Base-by-base conservation (phyloP, 768 basidiomycete genomes). In the Boletus reticuloceps region DNA sequence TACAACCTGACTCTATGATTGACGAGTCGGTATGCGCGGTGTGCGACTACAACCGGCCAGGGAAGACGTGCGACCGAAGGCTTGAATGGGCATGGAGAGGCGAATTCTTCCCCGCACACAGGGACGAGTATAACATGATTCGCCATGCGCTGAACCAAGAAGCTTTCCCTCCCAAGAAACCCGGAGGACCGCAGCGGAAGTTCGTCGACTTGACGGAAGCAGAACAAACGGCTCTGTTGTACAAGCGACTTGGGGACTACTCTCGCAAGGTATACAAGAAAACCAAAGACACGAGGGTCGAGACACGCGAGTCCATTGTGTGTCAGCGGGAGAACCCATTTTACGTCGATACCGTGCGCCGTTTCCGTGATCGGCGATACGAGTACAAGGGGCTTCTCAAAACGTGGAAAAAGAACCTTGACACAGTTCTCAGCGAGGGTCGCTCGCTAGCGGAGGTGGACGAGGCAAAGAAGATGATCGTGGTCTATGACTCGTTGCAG, bases 101-200 rank as follows among this genome's bases (percentile, higher is more conserved):
- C 51, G 97, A 98, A 64, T 99, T 88, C 70, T 98, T 98, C 76
- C 97, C 97, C 11, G 94, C 97, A 0, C 91, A 94, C 60, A 79
- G 97, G 19, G 97, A 98, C 73, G 97, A 99, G 67, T 95, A 84
- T 72, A 98, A 98, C 75, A 99, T 99, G 97, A 94, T 99, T 68
- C 88, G 88, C 67, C 91, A 97, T 61, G 97, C 97, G 6, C 76
- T 99, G 42, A 94, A 98, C 66, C 94, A 97, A 67, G 97, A 98
- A 73, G 74, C 76, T 0, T 98, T 99, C 72, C 94, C 96, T 11
- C 78, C 91, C 1, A 89, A 86, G 71, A 82, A 79, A 48, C 82
- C 90, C 1, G 85, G 83, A 32, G 84, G 79, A 4, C 85, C 90
- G 4, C 81, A 84, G 51, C 81, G 97, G 32, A 84, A 85, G 47